Evolutionary conservation across 148 eudicot species (phyloP).

Genomic region (Chenopodium formosanum): DNA sequence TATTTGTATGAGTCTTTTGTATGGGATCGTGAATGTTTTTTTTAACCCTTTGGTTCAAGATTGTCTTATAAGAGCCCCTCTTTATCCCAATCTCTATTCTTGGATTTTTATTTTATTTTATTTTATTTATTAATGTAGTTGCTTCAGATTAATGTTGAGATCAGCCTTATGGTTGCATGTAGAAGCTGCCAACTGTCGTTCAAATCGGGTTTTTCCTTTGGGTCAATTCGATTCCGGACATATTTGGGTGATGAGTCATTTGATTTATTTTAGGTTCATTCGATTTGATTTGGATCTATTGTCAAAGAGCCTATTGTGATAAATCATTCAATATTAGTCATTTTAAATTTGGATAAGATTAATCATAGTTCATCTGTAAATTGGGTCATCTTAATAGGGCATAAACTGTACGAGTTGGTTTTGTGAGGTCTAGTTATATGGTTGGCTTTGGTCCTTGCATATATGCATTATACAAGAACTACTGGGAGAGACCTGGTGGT

Average conservation of each 20-base stretch:
- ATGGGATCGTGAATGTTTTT: background rate
- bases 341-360: too few relatives aligned
- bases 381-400: background rate
- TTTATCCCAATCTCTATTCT: background rate
- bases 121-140: background rate
- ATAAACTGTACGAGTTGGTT: background rate
- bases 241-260: too few relatives aligned
- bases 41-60: background rate
- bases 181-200: too few relatives aligned
- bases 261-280: too few relatives aligned
- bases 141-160: too few relatives aligned
- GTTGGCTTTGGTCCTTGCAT: background rate
- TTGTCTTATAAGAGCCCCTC: background rate
- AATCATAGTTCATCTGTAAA: background rate
- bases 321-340: too few relatives aligned
- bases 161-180: too few relatives aligned
- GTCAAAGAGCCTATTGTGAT: too few relatives aligned
- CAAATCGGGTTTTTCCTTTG: too few relatives aligned
- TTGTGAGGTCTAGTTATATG: background rate
- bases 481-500: background rate
- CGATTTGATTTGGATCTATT: too few relatives aligned
- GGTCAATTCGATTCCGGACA: too few relatives aligned
- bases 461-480: background rate
- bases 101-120: background rate
- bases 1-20: background rate